Evolutionary conservation across 345 rosid species (phyloP), one percentile per base, ranked within the genome.

Genomic region (Microcos paniculata): DNA sequence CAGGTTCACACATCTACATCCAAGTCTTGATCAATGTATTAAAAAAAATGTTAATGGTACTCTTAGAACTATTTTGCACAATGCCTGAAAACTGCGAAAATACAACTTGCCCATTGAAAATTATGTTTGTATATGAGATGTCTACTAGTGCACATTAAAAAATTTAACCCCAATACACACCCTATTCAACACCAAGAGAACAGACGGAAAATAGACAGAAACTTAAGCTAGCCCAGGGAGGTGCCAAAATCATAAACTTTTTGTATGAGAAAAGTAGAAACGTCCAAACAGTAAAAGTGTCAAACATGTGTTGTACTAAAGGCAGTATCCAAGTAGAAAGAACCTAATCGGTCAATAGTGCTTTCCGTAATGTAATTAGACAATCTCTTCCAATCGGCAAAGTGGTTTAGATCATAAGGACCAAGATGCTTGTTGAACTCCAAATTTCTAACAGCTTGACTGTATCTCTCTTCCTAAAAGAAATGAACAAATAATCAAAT

Each of bases 361-460:
- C 79, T 82, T 81, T 86, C 88, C 0, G 88, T 85, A 13, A 93
- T 81, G 82, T 85, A 91, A 82, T 82, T 85, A 46, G 96, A 91
- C 73, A 95, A 73, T 59, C 85, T 79, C 84, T 84, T 93, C 96
- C 98, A 95, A 23, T 86, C 92, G 35, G 85, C 91, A 80, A 87
- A 85, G 21, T 80, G 94, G 69, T 76, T 90, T 65, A 83, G 80
- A 82, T 87, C 83, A 82, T 89, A 93, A 51, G 99, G 96, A 76
- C 97, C 97, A 75, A 93, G 93, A 77, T 88, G 76, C 43, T 85
- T 84, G 81, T 95, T 94, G 59, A 95, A 93, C 86, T 95, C 98
- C 84, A 91, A 83, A 73, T 67, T 78, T 83, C 55, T 81, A 56
- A 93, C 94, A 67, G 94, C 90, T 79, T 80, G 89, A 30, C 83